These are phyloP conservation scores for Thuidium tamariscinum DNA, from an alignment of 225 moss, liverwort and hornwort species.

Conservation along the genomic window DNA sequence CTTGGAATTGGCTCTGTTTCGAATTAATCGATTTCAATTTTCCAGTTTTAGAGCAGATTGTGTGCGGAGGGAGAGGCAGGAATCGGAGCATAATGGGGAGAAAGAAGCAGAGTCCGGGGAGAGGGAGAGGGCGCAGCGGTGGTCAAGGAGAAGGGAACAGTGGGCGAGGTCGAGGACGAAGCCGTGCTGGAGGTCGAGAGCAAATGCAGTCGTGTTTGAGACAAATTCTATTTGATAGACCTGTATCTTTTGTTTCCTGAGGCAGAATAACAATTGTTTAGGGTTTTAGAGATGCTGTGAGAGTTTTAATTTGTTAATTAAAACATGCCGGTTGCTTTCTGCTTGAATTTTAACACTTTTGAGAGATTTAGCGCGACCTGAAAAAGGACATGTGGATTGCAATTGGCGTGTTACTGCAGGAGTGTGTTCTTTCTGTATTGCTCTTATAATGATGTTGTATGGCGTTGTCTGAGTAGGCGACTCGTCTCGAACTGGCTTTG, in stretches of 20 bases:
- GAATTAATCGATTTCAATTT: not conserved
- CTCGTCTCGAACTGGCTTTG: slow-evolving; percentile 17
- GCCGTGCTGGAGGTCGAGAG: slow-evolving; percentile 9
- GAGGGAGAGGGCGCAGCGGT: slow-evolving; percentile 25
- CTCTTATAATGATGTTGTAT: not conserved
- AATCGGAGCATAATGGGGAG: slow-evolving; percentile 11
- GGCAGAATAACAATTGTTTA: not conserved
- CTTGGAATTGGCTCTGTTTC: not conserved
- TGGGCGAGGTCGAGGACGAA: slow-evolving; percentile 21
- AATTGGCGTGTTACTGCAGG: not conserved
- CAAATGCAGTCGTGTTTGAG: slow-evolving; percentile 5
- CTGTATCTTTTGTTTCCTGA: not conserved
- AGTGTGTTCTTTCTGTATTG: not conserved
- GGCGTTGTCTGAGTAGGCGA: slow-evolving; percentile 22
- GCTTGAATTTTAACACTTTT: not conserved
- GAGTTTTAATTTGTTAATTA: not conserved
- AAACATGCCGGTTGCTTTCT: not conserved
- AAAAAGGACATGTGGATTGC: not conserved
- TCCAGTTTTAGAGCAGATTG: not conserved
- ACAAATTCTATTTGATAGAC: not conserved
- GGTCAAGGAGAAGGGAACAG: slow-evolving; percentile 17
- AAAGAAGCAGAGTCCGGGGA: slow-evolving; percentile 16
- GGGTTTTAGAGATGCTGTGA: not conserved
- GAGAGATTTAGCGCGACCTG: not conserved
- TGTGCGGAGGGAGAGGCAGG: not conserved